Percentiles rank a stretch among this genome's conserved stretches.
phyloP scores from a whole-genome alignment of 108 stramenopile species.

The Stephanodiscus minutulus region DNA sequence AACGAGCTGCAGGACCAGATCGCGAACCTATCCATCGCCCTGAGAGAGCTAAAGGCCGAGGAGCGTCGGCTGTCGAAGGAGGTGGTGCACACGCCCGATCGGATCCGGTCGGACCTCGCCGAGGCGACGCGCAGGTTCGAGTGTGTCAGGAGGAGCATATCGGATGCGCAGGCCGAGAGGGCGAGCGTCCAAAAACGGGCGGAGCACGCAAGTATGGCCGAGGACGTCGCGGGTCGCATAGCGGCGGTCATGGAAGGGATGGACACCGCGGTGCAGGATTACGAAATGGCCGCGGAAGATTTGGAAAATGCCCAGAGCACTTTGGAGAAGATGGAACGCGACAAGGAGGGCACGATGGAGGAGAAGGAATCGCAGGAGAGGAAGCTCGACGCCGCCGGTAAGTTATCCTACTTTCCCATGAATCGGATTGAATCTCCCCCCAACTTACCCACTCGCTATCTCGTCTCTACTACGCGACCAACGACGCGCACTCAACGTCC shows the following conservation, averaged over 20 bases:
- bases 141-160: constrained; percentile 36
- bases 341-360: constrained; percentile 38
- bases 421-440: neutral
- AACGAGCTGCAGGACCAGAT: constrained; percentile 83
- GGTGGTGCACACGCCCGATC: constrained; percentile 78
- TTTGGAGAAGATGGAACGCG: constrained; percentile 31
- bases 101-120: constrained; percentile 36
- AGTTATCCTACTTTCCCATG: no score
- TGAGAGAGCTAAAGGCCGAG: constrained; percentile 73
- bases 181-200: constrained; percentile 32
- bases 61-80: constrained; percentile 65
- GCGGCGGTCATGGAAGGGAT: constrained; percentile 35
- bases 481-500: neutral
- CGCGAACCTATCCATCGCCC: constrained; percentile 64
- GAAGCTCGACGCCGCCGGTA: constrained; percentile 34
- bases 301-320: constrained; percentile 44
- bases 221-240: constrained; percentile 23
- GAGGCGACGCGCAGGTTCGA: constrained; percentile 43
- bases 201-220: constrained; percentile 26
- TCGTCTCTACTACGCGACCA: neutral
- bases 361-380: constrained; percentile 8
- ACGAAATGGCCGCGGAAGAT: constrained; percentile 36
- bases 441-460: neutral
- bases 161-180: constrained; percentile 53
- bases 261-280: constrained; percentile 27